Base-by-base conservation (phyloP, 2,329 filamentous ascomycete genomes). In the Juglanconis sp. region DNA sequence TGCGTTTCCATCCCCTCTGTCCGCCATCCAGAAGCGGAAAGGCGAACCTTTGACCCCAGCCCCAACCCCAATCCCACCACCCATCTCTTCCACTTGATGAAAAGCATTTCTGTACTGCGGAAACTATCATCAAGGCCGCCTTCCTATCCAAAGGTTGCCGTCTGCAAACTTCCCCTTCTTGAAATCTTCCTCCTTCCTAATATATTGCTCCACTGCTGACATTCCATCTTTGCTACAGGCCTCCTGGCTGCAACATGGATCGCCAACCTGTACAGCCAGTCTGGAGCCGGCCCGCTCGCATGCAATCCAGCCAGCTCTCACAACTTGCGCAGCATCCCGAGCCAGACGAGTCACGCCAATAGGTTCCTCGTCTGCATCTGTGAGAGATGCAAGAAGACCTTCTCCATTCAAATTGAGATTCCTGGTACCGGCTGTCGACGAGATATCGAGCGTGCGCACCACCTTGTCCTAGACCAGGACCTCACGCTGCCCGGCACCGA, bases 181-280 rank as follows among this genome's bases (percentile, higher is more conserved):
- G 36, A 40, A 8, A 40, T 13, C 36, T 13, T 40, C 5, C 36
- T 48, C 1, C 17, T 24, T 7, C 3, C 24, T 6, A 15, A 11
- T 13, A 2, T 3, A 10, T 30, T 13, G 30, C 42, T 24, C 8
- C 10, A 36, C 44, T 55, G 13, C 49, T 55, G 8, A 17, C 46
- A n/a, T 34, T 34, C 8, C 9, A 40, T n/a, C 40, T 24, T 15
- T 5, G 5, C 17, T 11, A 13, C 30, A 64, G 62, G 62, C 32
- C 53, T 38, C 31, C 40, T 64, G 11, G 60, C 62, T 7, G 62
- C 56, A 15, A 59, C 56, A 60, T 64, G 62, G 62, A 60, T 64
- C 30, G 13, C 17, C n/a, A 53, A 62, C 42, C 42, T 62, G 36
- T 40, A 53, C 60, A 24, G 51, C 40, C n/a, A 30, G 24, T 4